A percentile compares a stretch with the other conserved stretches of the same genome.
These are phyloP conservation scores for Gloeophyllum trabeum DNA, from an alignment of 768 basidiomycete species.

Conservation along the genomic window DNA sequence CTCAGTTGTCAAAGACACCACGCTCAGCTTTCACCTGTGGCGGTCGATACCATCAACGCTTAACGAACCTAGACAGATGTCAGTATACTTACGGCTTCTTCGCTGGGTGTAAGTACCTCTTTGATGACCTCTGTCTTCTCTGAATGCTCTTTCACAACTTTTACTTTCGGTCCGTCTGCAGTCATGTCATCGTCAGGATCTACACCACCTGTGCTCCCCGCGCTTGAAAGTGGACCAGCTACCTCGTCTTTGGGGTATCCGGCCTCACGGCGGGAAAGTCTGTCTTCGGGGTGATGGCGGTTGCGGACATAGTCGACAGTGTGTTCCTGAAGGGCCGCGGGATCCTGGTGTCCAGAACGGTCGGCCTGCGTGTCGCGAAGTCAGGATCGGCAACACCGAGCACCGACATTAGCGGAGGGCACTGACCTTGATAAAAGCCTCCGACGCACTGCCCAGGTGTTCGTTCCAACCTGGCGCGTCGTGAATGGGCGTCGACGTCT, in stretches of 20 bases:
- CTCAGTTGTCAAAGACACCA: too few relatives aligned
- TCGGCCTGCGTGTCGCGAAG: slow-evolving; percentile 14
- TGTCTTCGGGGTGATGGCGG: slow-evolving; percentile 11
- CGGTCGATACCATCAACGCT: too few relatives aligned
- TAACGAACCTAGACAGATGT: too few relatives aligned
- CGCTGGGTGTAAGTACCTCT: not conserved
- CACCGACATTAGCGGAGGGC: not conserved
- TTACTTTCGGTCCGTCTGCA: not conserved
- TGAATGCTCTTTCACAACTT: not conserved
- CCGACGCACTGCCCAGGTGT: slow-evolving; percentile 20
- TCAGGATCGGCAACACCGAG: not conserved
- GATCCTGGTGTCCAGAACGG: slow-evolving; percentile 6
- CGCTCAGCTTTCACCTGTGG: too few relatives aligned
- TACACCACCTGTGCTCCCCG: not conserved
- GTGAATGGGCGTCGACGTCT: slow-evolving; percentile 19
- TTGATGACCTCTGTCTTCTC: not conserved
- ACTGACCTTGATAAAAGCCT: slow-evolving; percentile 22
- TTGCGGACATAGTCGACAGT: slow-evolving; percentile 16
- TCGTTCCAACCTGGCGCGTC: slow-evolving; percentile 27
- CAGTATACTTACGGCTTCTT: not conserved
- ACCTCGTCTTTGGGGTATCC: slow-evolving; percentile 14
- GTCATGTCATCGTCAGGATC: not conserved
- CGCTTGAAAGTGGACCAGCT: slow-evolving; percentile 11
- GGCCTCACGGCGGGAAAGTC: slow-evolving; percentile 7
- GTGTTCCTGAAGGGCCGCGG: slow-evolving; percentile 8